Conservation (phyloP, 306 rosid genomes). For the Sicyos edulis region DNA sequence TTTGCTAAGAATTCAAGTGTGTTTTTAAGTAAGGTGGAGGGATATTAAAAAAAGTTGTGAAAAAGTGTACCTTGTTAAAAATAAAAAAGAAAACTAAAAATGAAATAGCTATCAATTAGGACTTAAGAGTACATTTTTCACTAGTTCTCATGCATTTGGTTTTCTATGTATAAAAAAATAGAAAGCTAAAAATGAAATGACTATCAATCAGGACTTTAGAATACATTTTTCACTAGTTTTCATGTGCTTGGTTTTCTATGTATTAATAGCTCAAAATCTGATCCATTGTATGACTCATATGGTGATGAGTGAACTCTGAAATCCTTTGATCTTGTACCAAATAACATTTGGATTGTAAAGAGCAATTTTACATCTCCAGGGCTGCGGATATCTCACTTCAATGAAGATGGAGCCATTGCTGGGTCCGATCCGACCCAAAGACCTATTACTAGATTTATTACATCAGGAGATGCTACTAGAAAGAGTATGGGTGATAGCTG, state of each 20-base stretch:
- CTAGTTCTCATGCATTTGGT: too few relatives aligned
- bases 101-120: too few relatives aligned
- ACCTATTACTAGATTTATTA: slow-evolving; percentile 56
- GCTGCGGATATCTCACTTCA: slow-evolving; percentile 69
- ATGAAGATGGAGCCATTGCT: slow-evolving; percentile 41
- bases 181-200: neutral
- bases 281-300: neutral
- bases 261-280: neutral
- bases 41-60: neutral
- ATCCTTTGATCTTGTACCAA: slow-evolving; percentile 21
- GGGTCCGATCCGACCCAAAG: slow-evolving; percentile 62
- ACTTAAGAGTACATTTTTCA: too few relatives aligned
- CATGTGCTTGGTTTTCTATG: neutral
- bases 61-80: neutral
- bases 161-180: too few relatives aligned
- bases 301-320: slow-evolving; percentile 9
- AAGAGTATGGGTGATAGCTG: slow-evolving; percentile 24
- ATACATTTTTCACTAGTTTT: neutral
- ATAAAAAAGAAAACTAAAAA: too few relatives aligned
- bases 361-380: slow-evolving; percentile 42
- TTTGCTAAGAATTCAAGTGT: neutral
- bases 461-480: slow-evolving; percentile 41
- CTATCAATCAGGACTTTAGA: neutral
- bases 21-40: neutral
- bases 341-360: slow-evolving; percentile 23